These are phyloP conservation scores for Cryptosporidium sp. DNA, from an alignment of 169 alveolate species.

Conservation along the genomic window DNA sequence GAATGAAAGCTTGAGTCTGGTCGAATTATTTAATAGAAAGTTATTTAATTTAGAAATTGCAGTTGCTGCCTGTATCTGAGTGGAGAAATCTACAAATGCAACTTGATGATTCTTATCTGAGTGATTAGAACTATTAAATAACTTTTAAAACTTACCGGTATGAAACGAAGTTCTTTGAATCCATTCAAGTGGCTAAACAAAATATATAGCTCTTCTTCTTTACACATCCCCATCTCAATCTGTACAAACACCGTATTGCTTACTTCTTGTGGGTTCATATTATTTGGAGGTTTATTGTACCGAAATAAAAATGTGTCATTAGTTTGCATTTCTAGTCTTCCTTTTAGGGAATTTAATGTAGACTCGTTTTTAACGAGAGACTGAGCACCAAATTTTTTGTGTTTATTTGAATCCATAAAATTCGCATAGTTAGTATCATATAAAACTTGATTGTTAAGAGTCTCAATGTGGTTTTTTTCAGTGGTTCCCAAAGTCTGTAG, in stretches of 20 bases:
- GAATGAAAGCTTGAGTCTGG: slow-evolving; percentile 48
- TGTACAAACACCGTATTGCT: slow-evolving; percentile 48
- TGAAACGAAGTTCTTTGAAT: slow-evolving; percentile 47
- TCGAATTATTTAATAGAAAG: not conserved
- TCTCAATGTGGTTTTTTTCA: not conserved
- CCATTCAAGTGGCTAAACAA: slow-evolving; percentile 18
- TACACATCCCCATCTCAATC: slow-evolving; percentile 12
- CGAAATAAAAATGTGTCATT: no score
- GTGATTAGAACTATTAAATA: not conserved
- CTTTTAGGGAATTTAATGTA: not conserved
- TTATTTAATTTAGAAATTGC: slow-evolving; percentile 4
- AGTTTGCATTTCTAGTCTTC: not conserved
- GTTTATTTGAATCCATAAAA: not conserved
- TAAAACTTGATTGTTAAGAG: slow-evolving; percentile 1
- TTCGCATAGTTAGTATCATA: not conserved
- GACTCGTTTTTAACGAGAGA: not conserved
- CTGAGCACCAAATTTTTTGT: not conserved
- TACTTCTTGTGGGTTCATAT: not conserved
- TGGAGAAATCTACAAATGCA: slow-evolving; percentile 64
- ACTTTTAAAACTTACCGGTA: slow-evolving; percentile 34
- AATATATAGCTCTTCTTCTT: slow-evolving; percentile 16
- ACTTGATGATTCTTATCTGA: slow-evolving; percentile 34
- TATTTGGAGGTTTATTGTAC: not conserved
- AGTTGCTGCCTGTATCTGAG: slow-evolving; percentile 40
- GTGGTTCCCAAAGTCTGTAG: not conserved